Base-by-base conservation (phyloP, 2,329 filamentous ascomycete species). In the Aureobasidium namibiae region DNA sequence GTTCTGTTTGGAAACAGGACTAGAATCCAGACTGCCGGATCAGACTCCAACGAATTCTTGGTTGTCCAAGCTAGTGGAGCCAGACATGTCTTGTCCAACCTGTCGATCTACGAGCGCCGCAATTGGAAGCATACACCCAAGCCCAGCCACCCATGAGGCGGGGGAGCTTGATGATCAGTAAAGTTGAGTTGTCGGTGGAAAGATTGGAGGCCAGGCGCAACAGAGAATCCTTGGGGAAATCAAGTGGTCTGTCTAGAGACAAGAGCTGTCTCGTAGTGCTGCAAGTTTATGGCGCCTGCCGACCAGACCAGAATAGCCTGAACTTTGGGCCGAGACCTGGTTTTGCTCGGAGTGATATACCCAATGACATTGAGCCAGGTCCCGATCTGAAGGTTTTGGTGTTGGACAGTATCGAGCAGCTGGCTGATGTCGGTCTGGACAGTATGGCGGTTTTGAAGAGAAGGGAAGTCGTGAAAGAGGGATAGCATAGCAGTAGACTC, bases 311-410 rank as follows among this genome's bases (percentile, higher is more conserved):
- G 76, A 46, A 94, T 71, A 1, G 89, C 90, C 68, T 96, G 89
- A 18, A 96, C 76, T 60, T 75, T 68, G 29, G 80, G 72, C 56
- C 63, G 24, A n/a, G 31, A 18, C 8, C 3, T 34, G 9, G 39
- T n/a, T n/a, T 39, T 10, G n/a, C 41, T 18, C 18, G 63, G 58
- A 9, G 44, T 59, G 34, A 61, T 29, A 34, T 95, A 95, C 6
- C 92, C 92, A 64, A 96, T 82, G 3, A 96, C 80, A 69, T 96
- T 95, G 52, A 96, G 73, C 91, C 92, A 96, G 61, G 87, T 81
- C n/a, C 92, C 92, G 26, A 88, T 75, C 53, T 84, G 80, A 56
- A 88, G 80, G 53, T 88, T 79, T 59, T 85, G 80, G 23, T 80
- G 73, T 21, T 81, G 82, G 60, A 94, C 74, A 10, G 75, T 79